Base-by-base conservation (phyloP, 495 filamentous ascomycete genomes). In the Xylaria sp. region DNA sequence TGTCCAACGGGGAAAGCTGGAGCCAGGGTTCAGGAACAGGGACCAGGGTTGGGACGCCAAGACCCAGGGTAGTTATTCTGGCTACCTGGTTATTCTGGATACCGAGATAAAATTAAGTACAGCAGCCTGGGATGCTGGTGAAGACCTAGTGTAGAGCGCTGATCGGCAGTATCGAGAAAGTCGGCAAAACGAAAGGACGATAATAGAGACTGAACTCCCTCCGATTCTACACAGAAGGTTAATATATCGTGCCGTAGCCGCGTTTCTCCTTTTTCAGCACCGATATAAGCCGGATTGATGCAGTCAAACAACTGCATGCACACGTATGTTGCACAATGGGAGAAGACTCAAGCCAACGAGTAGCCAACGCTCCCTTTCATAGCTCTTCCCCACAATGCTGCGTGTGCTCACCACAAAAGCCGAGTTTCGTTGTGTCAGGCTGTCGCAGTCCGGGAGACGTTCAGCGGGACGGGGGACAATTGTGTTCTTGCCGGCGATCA, bases 1-100 rank as follows among this genome's bases (percentile, higher is more conserved):
- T 58, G 66, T 57, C 61, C 67, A 50, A 61, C 73, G 59, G 68
- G 68, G 68, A 55, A 37, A 63, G 68, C 57, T 61, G 40, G 68
- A 29, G 68, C 11, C 57, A 63, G 44, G 68, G 68, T 26, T 41
- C 21, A 48, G 33, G 43, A 61, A 62, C 57, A 62, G 67, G 66
- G 66, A 24, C 65, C 52, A 58, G 65, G 48, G 31, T 68, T 19
- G 1, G 24, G 9, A 33, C 31, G 64, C 64, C 64, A 67, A 67
- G 64, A 53, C 29, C 11, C 48, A 67, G 64, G 64, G 48, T 53
- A 67, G 64, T 29, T 67, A 55, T 67, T 55, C 64, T 55, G 3
- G 64, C n/a, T 35, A 43, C 64, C 29, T 53, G 55, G 64, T 29
- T 67, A 55, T 67, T 55, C 64, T 55, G 3, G 64, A 33, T 35